Base-by-base conservation (phyloP, 1,284 basidiomycete genomes). In the Wallemia ichthyophaga region DNA sequence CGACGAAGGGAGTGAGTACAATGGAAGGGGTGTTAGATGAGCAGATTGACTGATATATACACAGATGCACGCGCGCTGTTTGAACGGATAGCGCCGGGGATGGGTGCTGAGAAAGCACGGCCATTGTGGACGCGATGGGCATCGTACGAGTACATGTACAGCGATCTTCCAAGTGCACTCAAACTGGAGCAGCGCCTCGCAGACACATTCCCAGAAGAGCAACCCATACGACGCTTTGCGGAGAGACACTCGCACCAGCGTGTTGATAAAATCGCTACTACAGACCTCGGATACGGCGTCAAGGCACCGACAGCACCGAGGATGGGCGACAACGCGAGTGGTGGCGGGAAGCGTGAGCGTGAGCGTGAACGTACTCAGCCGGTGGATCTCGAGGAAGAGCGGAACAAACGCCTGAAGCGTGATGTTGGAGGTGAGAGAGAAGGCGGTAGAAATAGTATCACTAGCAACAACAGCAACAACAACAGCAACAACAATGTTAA, bases 81-180 rank as follows among this genome's bases (percentile, higher is more conserved):
- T 67, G 92, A 98, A 69, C 79, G 85, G 54, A 80, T 85, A 13
- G 81, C 77, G 1, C 60, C 68, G 54, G 73, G 71, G 13, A 88
- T 96, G 67, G 69, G 82, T 0, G 74, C 87, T 2, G 83, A 86
- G 37, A 77, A 79, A 48, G 86, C 88, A 13, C 75, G 85, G 55
- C 79, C 83, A 0, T 74, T 98, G 17, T 98, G 91, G 91, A 86
- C 95, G 65, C 78, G 84, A 57, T 98, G 92, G 94, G 81, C 86
- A 1, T 76, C 82, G 61, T 94, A 94, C 71, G 89, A 95, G 69
- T 94, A 92, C 72, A 82, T 85, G 67, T 96, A 85, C 67, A 88
- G 88, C 24, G 88, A 94, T 70, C 73, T 89, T n/a, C 79, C 85
- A 56, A 83, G 85, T 1, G 80, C 86, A 9, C 80, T 83, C 62